phyloP scores from a whole-genome alignment of 305 asterid genomes.

The Rubia peregrina region DNA sequence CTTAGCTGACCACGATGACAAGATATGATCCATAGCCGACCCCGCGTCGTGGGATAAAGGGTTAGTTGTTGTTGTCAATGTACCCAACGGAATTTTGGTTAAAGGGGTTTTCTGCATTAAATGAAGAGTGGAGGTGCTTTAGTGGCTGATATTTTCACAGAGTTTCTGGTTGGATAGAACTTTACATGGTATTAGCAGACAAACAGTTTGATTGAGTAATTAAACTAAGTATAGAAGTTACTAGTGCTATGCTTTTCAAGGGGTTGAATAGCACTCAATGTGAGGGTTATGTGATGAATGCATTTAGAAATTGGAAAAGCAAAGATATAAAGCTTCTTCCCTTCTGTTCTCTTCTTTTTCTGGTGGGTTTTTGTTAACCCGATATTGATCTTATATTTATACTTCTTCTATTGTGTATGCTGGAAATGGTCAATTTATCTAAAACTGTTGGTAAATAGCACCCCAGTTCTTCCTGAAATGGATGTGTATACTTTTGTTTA shows the following conservation, averaged over 20 bases:
- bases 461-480: background rate
- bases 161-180: background rate
- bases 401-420: conserved; percentile 2
- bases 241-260: background rate
- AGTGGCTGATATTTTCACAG: background rate
- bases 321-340: background rate
- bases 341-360: background rate
- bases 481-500: background rate
- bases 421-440: background rate
- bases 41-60: background rate
- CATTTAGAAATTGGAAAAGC: background rate
- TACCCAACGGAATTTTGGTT: background rate
- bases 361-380: background rate
- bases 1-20: background rate
- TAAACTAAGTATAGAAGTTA: background rate
- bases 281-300: background rate
- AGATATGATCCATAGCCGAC: background rate
- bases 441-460: background rate
- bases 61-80: background rate
- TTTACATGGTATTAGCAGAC: background rate
- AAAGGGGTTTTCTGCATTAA: background rate
- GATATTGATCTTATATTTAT: background rate
- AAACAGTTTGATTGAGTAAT: background rate
- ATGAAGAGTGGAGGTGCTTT: background rate
- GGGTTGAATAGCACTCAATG: background rate